Base-by-base conservation (phyloP, 225 moss, liverwort and hornwort genomes). In the Rhytidiadelphus loreus region DNA sequence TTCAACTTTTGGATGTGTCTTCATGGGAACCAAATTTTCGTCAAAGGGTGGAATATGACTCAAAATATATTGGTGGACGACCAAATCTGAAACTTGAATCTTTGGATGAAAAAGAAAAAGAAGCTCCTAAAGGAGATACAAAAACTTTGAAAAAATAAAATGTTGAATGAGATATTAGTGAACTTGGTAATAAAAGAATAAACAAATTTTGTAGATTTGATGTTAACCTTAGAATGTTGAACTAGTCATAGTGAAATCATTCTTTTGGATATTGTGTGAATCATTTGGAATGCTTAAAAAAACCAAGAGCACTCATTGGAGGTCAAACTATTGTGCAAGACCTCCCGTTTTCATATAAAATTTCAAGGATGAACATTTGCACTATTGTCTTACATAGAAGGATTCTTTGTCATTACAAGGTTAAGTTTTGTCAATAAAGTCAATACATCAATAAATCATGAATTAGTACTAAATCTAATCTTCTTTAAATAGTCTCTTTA, bases 21-120 rank as follows among this genome's bases (percentile, higher is more conserved):
- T 90, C 85, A 1, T 92, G 90, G 90, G 83, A 92, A 73, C 91
- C 91, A 23, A 92, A 90, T n/a, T 94, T 94, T 64, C 0, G 80
- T 6, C 92, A 92, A 88, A 77, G 91, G 62, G 76, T 89, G 26
- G 63, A 92, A 46, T 91, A 90, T 87, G 91, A 83, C 50, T 85
- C 87, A 6, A 90, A 85, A 55, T 91, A 91, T 70, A 44, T 90
- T 48, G 92, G 87, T 22, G 83, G 91, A 22, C 88, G 79, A 71
- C 18, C 9, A 9, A 2, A 93, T 48, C n/a, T 19, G 7, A 4
- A 53, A 37, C 29, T 1, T 33, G 7, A 68, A 66, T 9, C 13
- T 20, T 5, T 18, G 16, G 11, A 79, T 30, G 20, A 72, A 22
- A 33, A 64, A 20, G 28, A 25, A 65, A 39, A 48, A 56, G 15